Evolutionary conservation across 164 flowering plant genomes (phyloP).

Genomic region (Pachysandra terminalis): DNA sequence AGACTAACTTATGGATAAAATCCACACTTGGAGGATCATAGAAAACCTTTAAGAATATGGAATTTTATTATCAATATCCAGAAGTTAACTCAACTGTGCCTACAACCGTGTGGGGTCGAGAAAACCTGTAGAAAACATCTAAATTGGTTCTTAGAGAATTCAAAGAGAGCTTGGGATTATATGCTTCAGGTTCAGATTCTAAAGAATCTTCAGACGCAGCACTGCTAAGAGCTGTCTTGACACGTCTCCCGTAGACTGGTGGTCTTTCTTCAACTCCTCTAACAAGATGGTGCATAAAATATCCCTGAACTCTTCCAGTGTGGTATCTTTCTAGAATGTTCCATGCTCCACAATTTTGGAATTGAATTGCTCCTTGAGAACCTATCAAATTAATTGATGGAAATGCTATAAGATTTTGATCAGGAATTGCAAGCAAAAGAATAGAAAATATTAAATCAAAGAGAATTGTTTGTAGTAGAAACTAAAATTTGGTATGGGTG

Average conservation of each 20-base stretch:
- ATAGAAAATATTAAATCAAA: too few species aligned
- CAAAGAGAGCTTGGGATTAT: constrained; percentile 27
- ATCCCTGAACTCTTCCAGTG: constrained; percentile 19
- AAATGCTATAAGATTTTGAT: constrained; percentile 9
- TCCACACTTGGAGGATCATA: not conserved
- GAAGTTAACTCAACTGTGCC: constrained; percentile 77
- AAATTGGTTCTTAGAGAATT: constrained; percentile 29
- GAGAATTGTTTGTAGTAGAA: too few species aligned
- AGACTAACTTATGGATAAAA: constrained; percentile 3
- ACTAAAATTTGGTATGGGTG: too few species aligned
- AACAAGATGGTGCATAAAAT: constrained; percentile 15
- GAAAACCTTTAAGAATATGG: not conserved
- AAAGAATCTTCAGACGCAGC: constrained; percentile 54
- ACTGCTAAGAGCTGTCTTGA: constrained; percentile 25
- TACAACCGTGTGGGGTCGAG: constrained; percentile 87
- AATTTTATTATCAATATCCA: not conserved
- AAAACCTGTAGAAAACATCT: constrained; percentile 81
- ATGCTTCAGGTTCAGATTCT: constrained; percentile 54
- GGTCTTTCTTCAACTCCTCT: constrained; percentile 11
- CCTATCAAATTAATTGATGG: constrained; percentile 11
- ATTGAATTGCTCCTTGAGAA: constrained; percentile 20
- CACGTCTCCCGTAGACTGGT: constrained; percentile 14
- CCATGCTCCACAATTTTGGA: constrained; percentile 24
- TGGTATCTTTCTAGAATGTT: constrained; percentile 13
- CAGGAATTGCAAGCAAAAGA: not conserved